Evolutionary conservation across 2,329 filamentous ascomycete genomes (phyloP), one percentile per base, ranked within the genome.

Genomic region (Cadophora luteo-olivacea): DNA sequence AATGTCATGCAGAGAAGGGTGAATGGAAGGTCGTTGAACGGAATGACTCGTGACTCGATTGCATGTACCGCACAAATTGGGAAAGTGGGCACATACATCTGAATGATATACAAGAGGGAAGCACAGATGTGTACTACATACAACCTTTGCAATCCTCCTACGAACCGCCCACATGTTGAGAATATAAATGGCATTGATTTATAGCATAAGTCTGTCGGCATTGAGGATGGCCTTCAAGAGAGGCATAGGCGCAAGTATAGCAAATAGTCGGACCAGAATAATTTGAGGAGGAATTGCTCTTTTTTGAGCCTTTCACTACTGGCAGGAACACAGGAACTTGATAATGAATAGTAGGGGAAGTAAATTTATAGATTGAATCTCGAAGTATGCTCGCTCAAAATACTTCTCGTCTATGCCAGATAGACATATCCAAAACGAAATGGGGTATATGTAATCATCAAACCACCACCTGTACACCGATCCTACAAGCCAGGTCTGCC

Each of bases 391-490:
- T 64, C 61, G 61, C 25, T n/a, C 61, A 54, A 64, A 7, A 60
- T 19, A 12, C 12, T 33, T 11, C 5, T 55, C 19, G 32, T n/a
- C 48, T 55, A 65, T 57, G 51, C 63, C 63, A 48, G 63, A 57
- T 57, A 49, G 51, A 49, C 63, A 38, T 48, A 45, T 65, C 19
- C 52, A 63, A 55, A 63, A 67, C 58, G 64, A 58, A 64, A 66
- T 54, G 55, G 69, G 71, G 71, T 72, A 72, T 72, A 68, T 62
- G 45, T 62, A 52, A 49, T 61, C 51, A 68, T 63, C 58, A 55
- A 62, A 55, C 66, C 66, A 66, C 69, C 67, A 61, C 60, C 62
- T 60, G 24, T 65, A 66, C 65, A 64, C 61, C 69, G 61, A 60
- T 71, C 64, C 66, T 69, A 70, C 67, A 70, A 70, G 64, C 68